A percentile compares a stretch with the other conserved stretches of the same genome.
Evolutionary conservation across 2,329 filamentous ascomycete genomes (phyloP).

Genomic region (Huntiella abstrusa): DNA sequence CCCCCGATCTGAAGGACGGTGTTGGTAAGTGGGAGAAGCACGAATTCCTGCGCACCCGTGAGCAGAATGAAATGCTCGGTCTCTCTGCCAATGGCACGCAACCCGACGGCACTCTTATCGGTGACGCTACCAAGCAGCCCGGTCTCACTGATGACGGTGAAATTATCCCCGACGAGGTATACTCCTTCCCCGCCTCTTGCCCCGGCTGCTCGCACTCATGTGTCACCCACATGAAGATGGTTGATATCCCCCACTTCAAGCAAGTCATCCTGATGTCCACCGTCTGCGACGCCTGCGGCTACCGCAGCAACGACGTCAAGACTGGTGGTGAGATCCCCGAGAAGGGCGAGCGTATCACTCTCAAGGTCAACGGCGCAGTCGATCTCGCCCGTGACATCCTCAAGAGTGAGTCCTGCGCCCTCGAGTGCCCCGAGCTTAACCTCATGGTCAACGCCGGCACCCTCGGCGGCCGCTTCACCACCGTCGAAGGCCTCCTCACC

Average conservation of each 20-base stretch:
- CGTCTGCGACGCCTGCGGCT: constrained; percentile 77
- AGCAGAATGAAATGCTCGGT: constrained; percentile 75
- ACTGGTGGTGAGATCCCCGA: constrained; percentile 84
- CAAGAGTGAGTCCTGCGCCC: constrained; percentile 80
- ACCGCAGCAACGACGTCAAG: constrained; percentile 93
- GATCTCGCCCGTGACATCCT: constrained; percentile 87
- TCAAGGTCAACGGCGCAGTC: constrained; percentile 46
- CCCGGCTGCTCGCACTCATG: constrained; percentile 77
- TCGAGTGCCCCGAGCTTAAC: constrained; percentile 72
- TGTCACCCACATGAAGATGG: constrained; percentile 95
- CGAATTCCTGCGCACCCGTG: constrained; percentile 63
- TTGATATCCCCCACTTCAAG: constrained; percentile 95
- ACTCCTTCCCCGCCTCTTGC: constrained; percentile 79
- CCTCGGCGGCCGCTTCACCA: constrained; percentile 89
- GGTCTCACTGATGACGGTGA: constrained; percentile 41
- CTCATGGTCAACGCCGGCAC: constrained; percentile 85
- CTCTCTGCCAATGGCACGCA: constrained; percentile 38
- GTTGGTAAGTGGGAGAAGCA: constrained; percentile 77
- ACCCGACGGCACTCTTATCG: constrained; percentile 19
- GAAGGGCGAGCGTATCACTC: constrained; percentile 64
- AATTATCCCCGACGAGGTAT: constrained; percentile 82
- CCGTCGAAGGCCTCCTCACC: constrained; percentile 80
- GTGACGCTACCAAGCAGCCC: constrained; percentile 12
- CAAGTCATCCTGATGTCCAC: constrained; percentile 94
- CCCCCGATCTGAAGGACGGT: constrained; percentile 60